phyloP scores from a whole-genome alignment of 768 basidiomycete genomes.

The Guyanaporus albipodus region DNA sequence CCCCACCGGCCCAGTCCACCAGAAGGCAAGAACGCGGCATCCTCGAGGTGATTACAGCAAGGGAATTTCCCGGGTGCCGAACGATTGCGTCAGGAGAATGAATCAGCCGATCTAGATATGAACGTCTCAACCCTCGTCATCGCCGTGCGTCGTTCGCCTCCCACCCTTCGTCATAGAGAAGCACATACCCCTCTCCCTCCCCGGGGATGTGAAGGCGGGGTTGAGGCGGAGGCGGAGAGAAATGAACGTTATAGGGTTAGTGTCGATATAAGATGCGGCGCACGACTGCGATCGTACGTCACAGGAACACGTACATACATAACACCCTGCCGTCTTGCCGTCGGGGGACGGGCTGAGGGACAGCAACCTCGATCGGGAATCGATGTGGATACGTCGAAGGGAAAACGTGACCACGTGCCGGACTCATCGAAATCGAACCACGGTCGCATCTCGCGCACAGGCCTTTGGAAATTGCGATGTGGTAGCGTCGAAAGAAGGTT shows the following conservation, averaged over 20 bases:
- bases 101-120: conserved; percentile 11
- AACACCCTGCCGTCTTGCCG: too few species aligned
- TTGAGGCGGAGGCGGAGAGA: conserved; percentile 28
- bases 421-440: conserved; percentile 1
- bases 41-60: conserved; percentile 32
- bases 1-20: not conserved
- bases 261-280: not conserved
- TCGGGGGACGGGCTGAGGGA: conserved; percentile 3
- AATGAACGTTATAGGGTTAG: conserved; percentile 9
- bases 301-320: conserved; percentile 26
- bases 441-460: too few species aligned
- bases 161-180: conserved; percentile 17
- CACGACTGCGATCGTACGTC: conserved; percentile 23
- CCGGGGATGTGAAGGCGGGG: conserved; percentile 25
- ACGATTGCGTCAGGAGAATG: conserved; percentile 10
- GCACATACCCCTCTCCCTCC: too few species aligned
- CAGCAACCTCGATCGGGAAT: conserved; percentile 19
- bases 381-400: conserved; percentile 18
- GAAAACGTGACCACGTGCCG: not conserved
- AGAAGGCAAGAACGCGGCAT: conserved; percentile 19
- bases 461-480: too few species aligned
- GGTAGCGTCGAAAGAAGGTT: not conserved
- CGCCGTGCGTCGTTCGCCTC: conserved; percentile 1
- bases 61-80: conserved; percentile 8
- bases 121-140: conserved; percentile 8